A percentile compares a stretch with the other conserved stretches of the same genome.
Evolutionary conservation across 371 early-diverging fungal genomes (phyloP).

Genomic region (Conidiobolus incongruus): DNA sequence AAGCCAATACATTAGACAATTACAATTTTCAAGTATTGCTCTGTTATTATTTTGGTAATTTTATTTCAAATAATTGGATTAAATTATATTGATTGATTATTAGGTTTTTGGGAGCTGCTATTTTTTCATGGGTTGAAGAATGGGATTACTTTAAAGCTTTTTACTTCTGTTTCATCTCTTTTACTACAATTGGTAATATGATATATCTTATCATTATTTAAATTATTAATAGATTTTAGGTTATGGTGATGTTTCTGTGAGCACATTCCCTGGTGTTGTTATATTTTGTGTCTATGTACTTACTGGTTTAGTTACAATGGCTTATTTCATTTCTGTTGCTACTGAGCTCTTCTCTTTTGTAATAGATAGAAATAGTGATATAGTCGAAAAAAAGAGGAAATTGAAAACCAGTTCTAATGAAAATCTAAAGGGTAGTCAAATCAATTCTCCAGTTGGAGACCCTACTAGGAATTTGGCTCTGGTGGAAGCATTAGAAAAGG

Average conservation of each 20-base stretch:
- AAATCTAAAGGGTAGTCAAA: not conserved
- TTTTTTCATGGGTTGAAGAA: constrained; percentile 1
- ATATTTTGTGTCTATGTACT: constrained; percentile 2
- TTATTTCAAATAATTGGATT: not conserved
- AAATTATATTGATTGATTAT: not conserved
- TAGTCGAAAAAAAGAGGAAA: not conserved
- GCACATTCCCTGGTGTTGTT: not conserved
- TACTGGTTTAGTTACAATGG: constrained; percentile 1
- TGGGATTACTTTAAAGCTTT: constrained; percentile 5
- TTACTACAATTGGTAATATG: constrained; percentile 4
- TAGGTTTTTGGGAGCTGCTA: constrained; percentile 5
- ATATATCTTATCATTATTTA: too few species aligned
- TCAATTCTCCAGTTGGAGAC: too few species aligned
- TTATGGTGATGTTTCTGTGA: constrained; percentile 1
- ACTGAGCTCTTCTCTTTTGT: not conserved
- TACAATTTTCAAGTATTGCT: not conserved
- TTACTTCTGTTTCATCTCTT: constrained; percentile 5
- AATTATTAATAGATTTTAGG: not conserved
- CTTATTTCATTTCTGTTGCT: constrained; percentile 3
- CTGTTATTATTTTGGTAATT: constrained; percentile 4
- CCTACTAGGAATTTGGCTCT: too few species aligned
- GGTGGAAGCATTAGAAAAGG: too few species aligned
- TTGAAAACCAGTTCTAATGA: not conserved
- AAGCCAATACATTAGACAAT: not conserved
- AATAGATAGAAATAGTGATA: not conserved